Base-by-base conservation (phyloP, 2,329 filamentous ascomycete species). In the Thelonectria rubi region DNA sequence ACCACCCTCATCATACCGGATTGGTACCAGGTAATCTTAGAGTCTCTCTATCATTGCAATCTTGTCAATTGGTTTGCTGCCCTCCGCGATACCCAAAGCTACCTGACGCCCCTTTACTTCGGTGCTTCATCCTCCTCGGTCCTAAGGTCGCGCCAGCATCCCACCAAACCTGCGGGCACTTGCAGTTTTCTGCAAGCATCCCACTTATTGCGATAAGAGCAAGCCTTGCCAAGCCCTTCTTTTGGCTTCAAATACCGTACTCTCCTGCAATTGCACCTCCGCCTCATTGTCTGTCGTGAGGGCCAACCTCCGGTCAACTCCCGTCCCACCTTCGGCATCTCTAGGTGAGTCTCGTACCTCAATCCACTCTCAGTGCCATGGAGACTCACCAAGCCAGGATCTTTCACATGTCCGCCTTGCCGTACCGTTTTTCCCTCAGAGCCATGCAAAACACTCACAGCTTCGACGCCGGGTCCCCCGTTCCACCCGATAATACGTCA, bases 371-470 rank as follows among this genome's bases (percentile, higher is more conserved):
- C 10, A 24, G 7, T 8, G 49, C 39, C n/a, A 54, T 42, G 37
- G 15, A 10, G 30, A 24, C 56, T 49, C 48, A 37, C 34, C 37
- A 40, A 14, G 45, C n/a, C 26, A 45, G 49, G 37, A 6, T 10
- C 17, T 7, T 3, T 2, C 11, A 17, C 3, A 10, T 17, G 14
- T 5, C 32, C 26, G 37, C 11, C 26, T 21, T 34, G 8, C 43
- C 26, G 17, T 30, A 40, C 20, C 34, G 7, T 20, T 20, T 14
- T 14, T 17, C 17, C 17, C 20, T 6, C 43, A 10, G 20, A 47
- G 37, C 61, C 50, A 64, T 64, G 61, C 42, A 47, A 18, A 20
- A 11, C 21, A 24, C 21, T 14, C 40, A 55, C 37, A 11, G 7
- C 40, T 17, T 53, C 24, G 30, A 32, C 32, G 39, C 18, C 17